Conservation (phyloP, 805 yeast species). For the Metschnikowia kunwiensis region DNA sequence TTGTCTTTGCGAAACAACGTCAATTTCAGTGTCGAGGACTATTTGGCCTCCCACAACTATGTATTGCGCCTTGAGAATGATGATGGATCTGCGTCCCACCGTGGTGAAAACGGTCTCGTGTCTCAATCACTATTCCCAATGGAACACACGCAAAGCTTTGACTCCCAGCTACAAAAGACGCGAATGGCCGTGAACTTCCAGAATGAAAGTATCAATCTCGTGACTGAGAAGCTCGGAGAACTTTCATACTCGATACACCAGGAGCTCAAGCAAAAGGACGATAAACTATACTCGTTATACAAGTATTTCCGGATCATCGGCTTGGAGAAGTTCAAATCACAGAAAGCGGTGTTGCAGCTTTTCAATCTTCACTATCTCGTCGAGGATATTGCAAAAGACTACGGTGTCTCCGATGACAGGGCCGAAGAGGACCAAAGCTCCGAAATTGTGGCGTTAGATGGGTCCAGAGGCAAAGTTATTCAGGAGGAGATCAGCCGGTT, state of each 20-base stretch:
- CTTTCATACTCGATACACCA: conserved; percentile 36
- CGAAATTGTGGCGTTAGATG: conserved; percentile 19
- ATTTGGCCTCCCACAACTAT: conserved; percentile 28
- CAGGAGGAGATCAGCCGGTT: conserved; percentile 42
- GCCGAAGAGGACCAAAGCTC: conserved; percentile 9
- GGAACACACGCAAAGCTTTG: conserved; percentile 30
- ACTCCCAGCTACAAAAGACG: conserved; percentile 35
- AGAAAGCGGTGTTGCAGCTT: conserved; percentile 25
- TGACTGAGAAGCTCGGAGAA: conserved; percentile 40
- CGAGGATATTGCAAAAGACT: conserved; percentile 24
- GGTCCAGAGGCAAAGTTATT: conserved; percentile 30
- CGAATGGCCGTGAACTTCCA: conserved; percentile 35
- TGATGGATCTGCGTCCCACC: conserved; percentile 4
- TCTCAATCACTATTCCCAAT: conserved; percentile 6
- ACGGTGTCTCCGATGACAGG: conserved; percentile 9
- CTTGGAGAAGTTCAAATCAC: conserved; percentile 28
- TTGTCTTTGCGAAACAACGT: conserved; percentile 26
- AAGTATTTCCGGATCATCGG: conserved; percentile 24
- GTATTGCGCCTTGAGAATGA: conserved; percentile 23
- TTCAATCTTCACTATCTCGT: conserved; percentile 34
- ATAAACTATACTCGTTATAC: conserved; percentile 26
- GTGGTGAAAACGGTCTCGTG: conserved; percentile 2
- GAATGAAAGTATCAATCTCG: conserved; percentile 29
- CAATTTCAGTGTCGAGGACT: conserved; percentile 26
- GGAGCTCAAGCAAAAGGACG: conserved; percentile 38